These are phyloP conservation scores for Phaeotremella skinneri DNA, from an alignment of 768 basidiomycete species.

Conservation along the genomic window DNA sequence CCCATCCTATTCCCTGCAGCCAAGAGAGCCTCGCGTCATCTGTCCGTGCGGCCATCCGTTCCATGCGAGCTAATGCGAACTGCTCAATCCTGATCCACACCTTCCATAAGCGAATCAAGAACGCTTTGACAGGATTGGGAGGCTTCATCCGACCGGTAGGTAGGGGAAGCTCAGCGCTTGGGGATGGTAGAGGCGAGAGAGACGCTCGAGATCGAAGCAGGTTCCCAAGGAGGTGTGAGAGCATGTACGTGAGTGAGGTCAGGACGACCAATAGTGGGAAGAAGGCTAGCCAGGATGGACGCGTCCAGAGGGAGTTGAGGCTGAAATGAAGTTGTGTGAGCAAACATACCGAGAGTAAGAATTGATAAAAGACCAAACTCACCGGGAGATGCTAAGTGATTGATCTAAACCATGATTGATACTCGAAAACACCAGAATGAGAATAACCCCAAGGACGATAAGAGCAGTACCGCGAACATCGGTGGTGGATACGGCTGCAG, in stretches of 20 bases:
- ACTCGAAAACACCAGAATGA: constrained; percentile 49
- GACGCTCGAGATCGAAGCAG: constrained; percentile 71
- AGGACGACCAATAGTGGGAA: constrained; percentile 76
- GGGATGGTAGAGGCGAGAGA: constrained; percentile 61
- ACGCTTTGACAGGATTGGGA: constrained; percentile 19
- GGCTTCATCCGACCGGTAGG: constrained; percentile 15
- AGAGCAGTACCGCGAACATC: constrained; percentile 49
- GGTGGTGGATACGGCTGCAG: constrained; percentile 42
- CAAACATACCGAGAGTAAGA: background rate
- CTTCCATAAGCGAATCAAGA: constrained; percentile 30
- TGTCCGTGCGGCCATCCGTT: constrained; percentile 71
- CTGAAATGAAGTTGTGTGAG: constrained; percentile 51
- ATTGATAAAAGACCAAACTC: constrained; percentile 6
- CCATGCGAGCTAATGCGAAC: constrained; percentile 57
- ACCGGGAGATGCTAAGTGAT: constrained; percentile 40
- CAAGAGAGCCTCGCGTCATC: constrained; percentile 84
- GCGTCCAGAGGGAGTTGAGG: constrained; percentile 78
- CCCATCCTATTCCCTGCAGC: constrained; percentile 91
- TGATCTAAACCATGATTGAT: constrained; percentile 51
- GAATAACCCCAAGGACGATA: constrained; percentile 49
- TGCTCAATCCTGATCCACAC: constrained; percentile 58
- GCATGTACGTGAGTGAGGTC: constrained; percentile 65
- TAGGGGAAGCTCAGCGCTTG: constrained; percentile 24
- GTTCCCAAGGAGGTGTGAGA: constrained; percentile 69
- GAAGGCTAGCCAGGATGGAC: constrained; percentile 84